Conservation (phyloP, 768 basidiomycete genomes). For the Pisolithus tinctorius region DNA sequence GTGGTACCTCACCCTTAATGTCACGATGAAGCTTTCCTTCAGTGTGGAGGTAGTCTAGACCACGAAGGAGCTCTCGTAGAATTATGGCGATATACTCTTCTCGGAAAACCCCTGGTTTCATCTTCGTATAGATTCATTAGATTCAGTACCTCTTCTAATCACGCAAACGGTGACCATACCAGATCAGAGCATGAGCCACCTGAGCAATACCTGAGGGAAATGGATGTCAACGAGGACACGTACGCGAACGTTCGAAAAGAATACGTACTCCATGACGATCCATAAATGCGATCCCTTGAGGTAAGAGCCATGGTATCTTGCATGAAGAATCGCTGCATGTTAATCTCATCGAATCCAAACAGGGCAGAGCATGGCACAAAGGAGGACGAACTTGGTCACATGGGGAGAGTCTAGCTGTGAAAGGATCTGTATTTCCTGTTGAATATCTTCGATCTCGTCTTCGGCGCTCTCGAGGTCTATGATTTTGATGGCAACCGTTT, state of each 20-base stretch:
- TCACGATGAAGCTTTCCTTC: constrained; percentile 99
- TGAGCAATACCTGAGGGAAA: constrained; percentile 75
- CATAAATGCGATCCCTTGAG: constrained; percentile 94
- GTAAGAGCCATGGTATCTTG: constrained; percentile 91
- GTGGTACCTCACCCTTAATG: constrained; percentile 73
- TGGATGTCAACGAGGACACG: constrained; percentile 6
- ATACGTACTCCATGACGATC: constrained; percentile 94
- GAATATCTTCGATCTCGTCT: constrained; percentile 99
- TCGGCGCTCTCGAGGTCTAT: constrained; percentile 99
- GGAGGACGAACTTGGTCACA: constrained; percentile 79
- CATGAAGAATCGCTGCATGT: constrained; percentile 20
- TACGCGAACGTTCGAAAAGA: not conserved
- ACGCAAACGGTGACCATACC: constrained; percentile 39
- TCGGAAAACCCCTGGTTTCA: constrained; percentile 96
- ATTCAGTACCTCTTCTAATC: constrained; percentile 3
- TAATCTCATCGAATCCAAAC: constrained; percentile 28
- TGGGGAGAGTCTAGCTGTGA: constrained; percentile 93
- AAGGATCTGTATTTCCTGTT: constrained; percentile 97
- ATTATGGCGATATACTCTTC: constrained; percentile 99
- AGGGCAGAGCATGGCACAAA: constrained; percentile 12
- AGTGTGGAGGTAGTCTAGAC: constrained; percentile 90
- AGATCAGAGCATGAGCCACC: constrained; percentile 97
- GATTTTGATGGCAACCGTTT: constrained; percentile 98
- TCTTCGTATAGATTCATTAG: constrained; percentile 40
- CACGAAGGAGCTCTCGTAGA: constrained; percentile 82